Evolutionary conservation across 1,284 basidiomycete species (phyloP).

Genomic region (Xanthoconium separans): DNA sequence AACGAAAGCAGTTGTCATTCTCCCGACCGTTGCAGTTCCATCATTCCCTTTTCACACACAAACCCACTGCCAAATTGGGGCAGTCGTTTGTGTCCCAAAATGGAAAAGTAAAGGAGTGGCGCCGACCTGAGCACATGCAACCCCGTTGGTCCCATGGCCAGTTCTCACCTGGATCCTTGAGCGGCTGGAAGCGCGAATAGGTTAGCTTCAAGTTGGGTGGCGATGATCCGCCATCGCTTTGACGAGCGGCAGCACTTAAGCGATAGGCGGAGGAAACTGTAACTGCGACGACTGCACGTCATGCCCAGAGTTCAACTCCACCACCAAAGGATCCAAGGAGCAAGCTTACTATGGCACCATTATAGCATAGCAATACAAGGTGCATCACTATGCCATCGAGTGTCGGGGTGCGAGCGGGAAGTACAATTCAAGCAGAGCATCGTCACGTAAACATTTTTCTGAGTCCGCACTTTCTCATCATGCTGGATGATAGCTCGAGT

Average conservation of each 20-base stretch:
- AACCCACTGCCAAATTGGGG: slow-evolving; percentile 24
- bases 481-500: too few species aligned
- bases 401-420: not conserved
- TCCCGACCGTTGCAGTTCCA: slow-evolving; percentile 4
- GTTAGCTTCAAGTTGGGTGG: not conserved
- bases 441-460: too few species aligned
- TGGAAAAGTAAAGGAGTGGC: slow-evolving; percentile 10
- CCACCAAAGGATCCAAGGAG: slow-evolving; percentile 2
- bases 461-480: too few species aligned
- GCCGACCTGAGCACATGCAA: slow-evolving; percentile 13
- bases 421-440: too few species aligned
- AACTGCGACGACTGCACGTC: not conserved
- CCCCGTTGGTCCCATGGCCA: slow-evolving; percentile 17
- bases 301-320: not conserved
- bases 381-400: slow-evolving; percentile 5
- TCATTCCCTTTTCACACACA: slow-evolving; percentile 28
- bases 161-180: slow-evolving; percentile 10
- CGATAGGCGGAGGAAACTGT: not conserved
- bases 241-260: not conserved
- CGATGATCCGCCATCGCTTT: not conserved
- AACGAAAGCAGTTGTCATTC: slow-evolving; percentile 6
- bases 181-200: slow-evolving; percentile 14
- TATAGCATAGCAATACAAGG: slow-evolving; percentile 18
- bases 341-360: not conserved
- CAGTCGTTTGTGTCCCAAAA: slow-evolving; percentile 23